Evolutionary conservation across 495 filamentous ascomycete species (phyloP), one percentile per base, ranked within the genome.

Genomic region (Penicillium riverlandense): DNA sequence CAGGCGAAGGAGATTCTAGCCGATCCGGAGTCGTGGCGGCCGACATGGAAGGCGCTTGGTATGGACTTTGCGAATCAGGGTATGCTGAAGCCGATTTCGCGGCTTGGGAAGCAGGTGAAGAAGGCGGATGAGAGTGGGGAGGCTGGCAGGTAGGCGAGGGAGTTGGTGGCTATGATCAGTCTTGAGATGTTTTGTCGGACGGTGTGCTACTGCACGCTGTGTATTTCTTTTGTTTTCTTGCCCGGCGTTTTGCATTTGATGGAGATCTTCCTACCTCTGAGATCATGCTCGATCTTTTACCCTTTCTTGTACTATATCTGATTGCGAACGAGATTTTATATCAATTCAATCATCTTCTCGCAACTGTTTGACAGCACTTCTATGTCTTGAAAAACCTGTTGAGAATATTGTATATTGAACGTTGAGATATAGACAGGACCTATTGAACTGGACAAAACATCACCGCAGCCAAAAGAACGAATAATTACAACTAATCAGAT

Each of bases 1-100:
- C 76, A 83, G 57, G 84, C 80, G 8, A 61, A 80, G 72, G 67
- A 74, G 50, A 45, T 86, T 49, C 61, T 84, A 35, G 49, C 63
- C 36, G 57, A 65, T 9, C 54, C 55, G 48, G 53, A 59, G 43
- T 27, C 53, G 1, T 74, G 70, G 70, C 53, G 61, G 48, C 67
- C 70, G 29, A 71, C 70, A 11, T 74, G 69, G 69, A 62, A 71
- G 60, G 65, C 57, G n/a, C 14, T 73, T 42, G 70, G 70, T 14
- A 32, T 70, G 30, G 49, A 40, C 35, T 65, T 42, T 44, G 54
- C 42, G 38, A 43, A 46, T 36, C 46, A 52, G 38, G 50, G 45
- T 22, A 36, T 42, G 29, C 22, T 22, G 22, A 22, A 22, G 4
- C 22, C 22, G 22, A 22, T 22, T 22, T 22, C 22, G 22, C 22